Conservation (phyloP, 257 asterid genomes). For the Solanum arcanum region DNA sequence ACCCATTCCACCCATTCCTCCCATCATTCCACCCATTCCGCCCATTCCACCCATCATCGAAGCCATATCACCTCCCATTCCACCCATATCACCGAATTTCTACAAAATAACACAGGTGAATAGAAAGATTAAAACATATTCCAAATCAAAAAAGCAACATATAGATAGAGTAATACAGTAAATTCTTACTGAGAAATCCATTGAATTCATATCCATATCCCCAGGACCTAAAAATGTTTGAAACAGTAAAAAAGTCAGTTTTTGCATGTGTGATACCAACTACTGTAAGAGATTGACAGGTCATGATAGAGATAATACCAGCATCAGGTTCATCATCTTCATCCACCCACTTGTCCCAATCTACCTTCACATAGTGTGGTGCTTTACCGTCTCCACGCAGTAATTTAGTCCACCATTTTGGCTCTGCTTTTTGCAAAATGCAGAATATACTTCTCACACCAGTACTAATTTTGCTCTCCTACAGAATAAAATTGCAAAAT, state of each 20-base stretch:
- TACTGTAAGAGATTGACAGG: neutral
- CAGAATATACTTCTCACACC: slow-evolving; percentile 66
- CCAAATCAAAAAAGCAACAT: neutral
- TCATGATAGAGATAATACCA: neutral
- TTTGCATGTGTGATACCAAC: neutral
- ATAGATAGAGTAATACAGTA: neutral
- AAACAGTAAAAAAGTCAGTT: neutral
- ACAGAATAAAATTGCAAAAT: neutral
- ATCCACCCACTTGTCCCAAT: slow-evolving; percentile 98
- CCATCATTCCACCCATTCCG: slow-evolving; percentile 9
- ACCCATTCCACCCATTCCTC: slow-evolving; percentile 8
- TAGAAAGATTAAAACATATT: slow-evolving; percentile 4
- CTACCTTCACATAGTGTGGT: slow-evolving; percentile 85
- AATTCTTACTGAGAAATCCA: slow-evolving; percentile 82
- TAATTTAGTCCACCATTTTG: slow-evolving; percentile 80
- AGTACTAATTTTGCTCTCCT: slow-evolving; percentile 77
- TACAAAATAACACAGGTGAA: slow-evolving; percentile 10
- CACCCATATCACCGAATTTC: slow-evolving; percentile 64
- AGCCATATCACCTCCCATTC: slow-evolving; percentile 4
- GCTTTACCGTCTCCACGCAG: slow-evolving; percentile 70
- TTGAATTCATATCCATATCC: slow-evolving; percentile 69
- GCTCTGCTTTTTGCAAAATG: slow-evolving; percentile 72
- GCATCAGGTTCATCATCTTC: slow-evolving; percentile 76
- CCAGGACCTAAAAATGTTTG: slow-evolving; percentile 42
- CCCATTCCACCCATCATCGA: slow-evolving; percentile 6